Evolutionary conservation across 129 eudicot species (phyloP).

Genomic region (Deinandra increscens): DNA sequence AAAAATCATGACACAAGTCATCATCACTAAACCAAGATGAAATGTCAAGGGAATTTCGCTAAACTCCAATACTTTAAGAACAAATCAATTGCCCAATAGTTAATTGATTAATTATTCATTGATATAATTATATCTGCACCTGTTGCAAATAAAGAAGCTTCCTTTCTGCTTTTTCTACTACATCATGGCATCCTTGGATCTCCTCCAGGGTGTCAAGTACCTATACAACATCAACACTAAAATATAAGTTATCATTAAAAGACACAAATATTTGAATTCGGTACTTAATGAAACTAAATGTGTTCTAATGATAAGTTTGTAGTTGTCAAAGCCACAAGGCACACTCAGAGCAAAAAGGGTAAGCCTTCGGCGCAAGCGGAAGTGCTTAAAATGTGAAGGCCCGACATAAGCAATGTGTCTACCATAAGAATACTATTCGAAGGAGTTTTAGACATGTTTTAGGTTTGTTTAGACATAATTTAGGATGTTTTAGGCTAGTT

Average conservation of each 20-base stretch:
- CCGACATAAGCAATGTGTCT: too few relatives aligned
- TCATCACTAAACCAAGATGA: constrained; percentile 1
- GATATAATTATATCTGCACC: constrained; percentile 39
- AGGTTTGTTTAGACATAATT: too few relatives aligned
- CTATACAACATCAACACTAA: constrained; percentile 29
- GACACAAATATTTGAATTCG: neutral
- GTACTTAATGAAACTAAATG: neutral
- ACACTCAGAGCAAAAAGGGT: too few relatives aligned
- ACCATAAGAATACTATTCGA: too few relatives aligned
- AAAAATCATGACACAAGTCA: too few relatives aligned
- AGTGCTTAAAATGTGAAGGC: too few relatives aligned
- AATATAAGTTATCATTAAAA: neutral
- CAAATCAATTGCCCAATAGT: constrained; percentile 2
- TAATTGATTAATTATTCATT: neutral
- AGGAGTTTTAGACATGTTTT: too few relatives aligned
- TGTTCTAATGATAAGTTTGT: neutral
- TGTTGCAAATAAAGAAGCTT: constrained; percentile 96
- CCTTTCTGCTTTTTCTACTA: constrained; percentile 82
- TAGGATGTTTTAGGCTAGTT: too few relatives aligned
- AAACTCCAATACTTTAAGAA: constrained; percentile 7
- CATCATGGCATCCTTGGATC: constrained; percentile 95
- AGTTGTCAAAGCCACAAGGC: too few relatives aligned
- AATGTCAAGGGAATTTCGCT: neutral
- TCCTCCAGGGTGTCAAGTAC: constrained; percentile 94
- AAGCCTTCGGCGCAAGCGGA: too few relatives aligned